phyloP scores from a whole-genome alignment of 805 yeast species.

The Nakazawaea wyomingensis region DNA sequence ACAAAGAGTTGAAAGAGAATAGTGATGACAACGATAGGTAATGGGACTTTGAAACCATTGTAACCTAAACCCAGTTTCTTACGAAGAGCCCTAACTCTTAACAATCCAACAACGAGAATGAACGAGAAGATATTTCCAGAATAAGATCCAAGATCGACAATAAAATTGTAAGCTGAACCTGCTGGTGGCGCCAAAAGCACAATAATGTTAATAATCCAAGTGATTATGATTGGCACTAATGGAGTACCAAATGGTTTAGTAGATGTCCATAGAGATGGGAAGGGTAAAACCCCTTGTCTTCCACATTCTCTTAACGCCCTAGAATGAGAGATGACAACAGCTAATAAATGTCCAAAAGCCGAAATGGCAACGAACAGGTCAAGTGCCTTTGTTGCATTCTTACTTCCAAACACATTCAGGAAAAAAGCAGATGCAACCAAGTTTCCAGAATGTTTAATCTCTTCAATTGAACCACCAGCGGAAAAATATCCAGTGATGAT shows the following conservation, averaged over 20 bases:
- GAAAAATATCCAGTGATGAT: constrained; percentile 31
- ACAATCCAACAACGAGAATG: constrained; percentile 34
- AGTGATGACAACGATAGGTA: constrained; percentile 28
- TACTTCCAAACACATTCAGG: constrained; percentile 27
- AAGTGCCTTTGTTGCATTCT: constrained; percentile 38
- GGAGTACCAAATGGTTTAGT: constrained; percentile 42
- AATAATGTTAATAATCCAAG: constrained; percentile 40
- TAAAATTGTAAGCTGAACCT: constrained; percentile 44
- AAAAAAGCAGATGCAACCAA: constrained; percentile 28
- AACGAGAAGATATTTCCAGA: constrained; percentile 42
- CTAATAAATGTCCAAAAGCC: constrained; percentile 44
- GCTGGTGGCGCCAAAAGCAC: constrained; percentile 42
- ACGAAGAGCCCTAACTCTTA: constrained; percentile 32
- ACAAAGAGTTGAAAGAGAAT: constrained; percentile 32
- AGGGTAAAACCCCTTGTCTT: constrained; percentile 45
- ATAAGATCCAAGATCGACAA: constrained; percentile 40
- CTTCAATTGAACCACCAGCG: constrained; percentile 20
- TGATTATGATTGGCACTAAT: constrained; percentile 37
- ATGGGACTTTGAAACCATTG: constrained; percentile 29
- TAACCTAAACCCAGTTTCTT: constrained; percentile 28
- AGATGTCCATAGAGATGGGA: constrained; percentile 37
- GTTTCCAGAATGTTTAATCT: constrained; percentile 26
- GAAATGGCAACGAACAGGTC: constrained; percentile 43
- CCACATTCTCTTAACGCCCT: constrained; percentile 46
- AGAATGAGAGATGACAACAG: constrained; percentile 46